Evolutionary conservation across 1,284 basidiomycete genomes (phyloP).

Genomic region (Volvariella volvacea): DNA sequence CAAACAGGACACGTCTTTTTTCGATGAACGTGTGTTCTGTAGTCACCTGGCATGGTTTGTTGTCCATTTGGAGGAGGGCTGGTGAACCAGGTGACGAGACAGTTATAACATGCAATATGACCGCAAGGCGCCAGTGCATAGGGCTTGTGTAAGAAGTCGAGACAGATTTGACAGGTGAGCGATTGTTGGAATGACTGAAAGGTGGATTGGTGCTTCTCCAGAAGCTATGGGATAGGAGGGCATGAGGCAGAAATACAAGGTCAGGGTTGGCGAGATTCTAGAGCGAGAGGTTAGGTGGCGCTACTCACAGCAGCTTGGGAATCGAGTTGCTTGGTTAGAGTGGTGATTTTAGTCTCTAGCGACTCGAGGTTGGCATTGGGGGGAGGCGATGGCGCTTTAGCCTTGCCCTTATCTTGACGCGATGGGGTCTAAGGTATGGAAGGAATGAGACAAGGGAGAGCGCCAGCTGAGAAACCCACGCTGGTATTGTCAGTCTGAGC

Average conservation of each 20-base stretch:
- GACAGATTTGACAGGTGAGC: constrained; percentile 67
- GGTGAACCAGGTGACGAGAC: constrained; percentile 72
- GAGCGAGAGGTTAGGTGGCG: constrained; percentile 1
- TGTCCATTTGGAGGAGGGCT: constrained; percentile 23
- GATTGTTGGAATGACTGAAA: constrained; percentile 49
- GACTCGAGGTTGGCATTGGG: constrained; percentile 10
- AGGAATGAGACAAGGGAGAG: background rate
- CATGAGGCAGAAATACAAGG: background rate
- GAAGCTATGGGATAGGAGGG: constrained; percentile 25
- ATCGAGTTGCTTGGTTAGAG: constrained; percentile 35
- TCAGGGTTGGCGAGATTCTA: constrained; percentile 1
- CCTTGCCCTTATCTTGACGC: constrained; percentile 20
- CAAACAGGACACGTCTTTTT: constrained; percentile 73
- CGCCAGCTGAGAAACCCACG: background rate
- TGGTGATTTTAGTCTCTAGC: constrained; percentile 26
- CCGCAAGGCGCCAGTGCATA: constrained; percentile 70
- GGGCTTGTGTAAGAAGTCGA: constrained; percentile 63
- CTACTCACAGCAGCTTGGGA: constrained; percentile 31
- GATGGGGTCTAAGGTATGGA: background rate
- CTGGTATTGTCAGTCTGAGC: background rate
- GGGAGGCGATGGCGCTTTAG: constrained; percentile 9
- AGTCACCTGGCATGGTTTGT: too few species aligned
- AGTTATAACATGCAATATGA: constrained; percentile 63
- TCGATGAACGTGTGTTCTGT: constrained; percentile 22
- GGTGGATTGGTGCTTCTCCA: constrained; percentile 43